phyloP scores from a whole-genome alignment of 208 protist species.

The Phytomonas francai region DNA sequence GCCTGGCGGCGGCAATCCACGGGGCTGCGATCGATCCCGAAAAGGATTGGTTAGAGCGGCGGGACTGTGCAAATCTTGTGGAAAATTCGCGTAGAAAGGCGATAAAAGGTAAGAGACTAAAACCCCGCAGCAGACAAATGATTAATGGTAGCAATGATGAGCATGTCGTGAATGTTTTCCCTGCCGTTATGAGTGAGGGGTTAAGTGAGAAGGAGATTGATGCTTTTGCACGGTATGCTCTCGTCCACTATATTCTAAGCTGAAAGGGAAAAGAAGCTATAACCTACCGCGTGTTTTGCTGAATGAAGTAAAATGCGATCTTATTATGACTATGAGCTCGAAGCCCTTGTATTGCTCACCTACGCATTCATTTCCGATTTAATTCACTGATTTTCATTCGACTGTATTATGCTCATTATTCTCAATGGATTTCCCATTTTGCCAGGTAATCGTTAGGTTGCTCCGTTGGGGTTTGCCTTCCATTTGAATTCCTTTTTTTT shows the following conservation, averaged over 20 bases:
- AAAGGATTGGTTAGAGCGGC: neutral
- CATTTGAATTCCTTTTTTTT: too few relatives aligned
- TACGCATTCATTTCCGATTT: too few relatives aligned
- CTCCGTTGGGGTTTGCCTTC: too few relatives aligned
- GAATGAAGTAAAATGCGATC: too few relatives aligned
- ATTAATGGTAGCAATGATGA: neutral
- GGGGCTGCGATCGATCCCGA: neutral
- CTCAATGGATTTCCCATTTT: too few relatives aligned
- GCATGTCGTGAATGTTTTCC: slow-evolving; percentile 29
- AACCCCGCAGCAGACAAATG: neutral
- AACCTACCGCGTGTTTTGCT: too few relatives aligned
- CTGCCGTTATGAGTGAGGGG: slow-evolving; percentile 35
- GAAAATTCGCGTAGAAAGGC: too few relatives aligned
- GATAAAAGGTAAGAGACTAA: neutral
- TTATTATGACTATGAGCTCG: too few relatives aligned
- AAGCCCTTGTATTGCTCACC: too few relatives aligned
- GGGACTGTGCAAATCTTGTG: neutral
- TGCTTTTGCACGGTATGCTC: slow-evolving; percentile 40
- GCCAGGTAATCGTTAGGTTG: too few relatives aligned
- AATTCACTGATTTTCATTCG: too few relatives aligned
- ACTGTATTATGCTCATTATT: too few relatives aligned
- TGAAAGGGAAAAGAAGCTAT: slow-evolving; percentile 15
- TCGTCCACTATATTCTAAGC: slow-evolving; percentile 25
- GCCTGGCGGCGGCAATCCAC: slow-evolving; percentile 42
- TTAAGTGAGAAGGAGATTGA: slow-evolving; percentile 37